Percentiles rank a stretch among this genome's conserved stretches.
Conservation (phyloP, 306 rosid genomes). For the Psophocarpus tetragonolobus region DNA sequence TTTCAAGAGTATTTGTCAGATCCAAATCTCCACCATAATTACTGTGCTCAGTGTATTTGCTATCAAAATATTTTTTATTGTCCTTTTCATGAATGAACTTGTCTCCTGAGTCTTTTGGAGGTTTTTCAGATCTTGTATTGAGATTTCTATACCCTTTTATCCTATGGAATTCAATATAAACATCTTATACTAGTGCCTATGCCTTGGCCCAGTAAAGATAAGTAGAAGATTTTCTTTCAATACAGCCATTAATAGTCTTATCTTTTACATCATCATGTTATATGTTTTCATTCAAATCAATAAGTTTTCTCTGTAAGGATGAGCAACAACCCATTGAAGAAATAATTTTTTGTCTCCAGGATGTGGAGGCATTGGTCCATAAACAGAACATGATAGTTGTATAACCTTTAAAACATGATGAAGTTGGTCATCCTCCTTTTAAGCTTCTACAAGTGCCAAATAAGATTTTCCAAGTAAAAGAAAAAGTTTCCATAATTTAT, state of each 20-base stretch:
- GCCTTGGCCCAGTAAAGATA: constrained; percentile 96
- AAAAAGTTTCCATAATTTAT: constrained; percentile 91
- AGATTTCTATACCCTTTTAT: constrained; percentile 49
- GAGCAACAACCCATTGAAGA: constrained; percentile 78
- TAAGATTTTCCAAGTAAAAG: constrained; percentile 97
- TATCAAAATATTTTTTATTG: constrained; percentile 37
- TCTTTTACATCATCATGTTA: constrained; percentile 42
- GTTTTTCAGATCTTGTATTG: constrained; percentile 55
- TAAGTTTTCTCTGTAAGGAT: constrained; percentile 42
- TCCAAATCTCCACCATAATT: constrained; percentile 29
- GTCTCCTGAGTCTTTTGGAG: constrained; percentile 50
- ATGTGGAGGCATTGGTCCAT: constrained; percentile 97
- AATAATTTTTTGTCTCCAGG: constrained; percentile 76
- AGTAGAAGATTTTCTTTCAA: constrained; percentile 69
- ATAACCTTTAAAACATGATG: constrained; percentile 84
- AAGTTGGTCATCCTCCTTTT: constrained; percentile 78
- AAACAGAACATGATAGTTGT: constrained; percentile 85
- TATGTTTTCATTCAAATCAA: constrained; percentile 45
- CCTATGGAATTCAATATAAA: constrained; percentile 72
- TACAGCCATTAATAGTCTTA: constrained; percentile 42
- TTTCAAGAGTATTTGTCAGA: constrained; percentile 26
- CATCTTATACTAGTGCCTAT: constrained; percentile 88
- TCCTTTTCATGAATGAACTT: constrained; percentile 42
- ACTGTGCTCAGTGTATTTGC: constrained; percentile 36
- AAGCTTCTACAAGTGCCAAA: constrained; percentile 92